Conservation (phyloP, 805 yeast genomes). For the Komagataella phaffii region DNA sequence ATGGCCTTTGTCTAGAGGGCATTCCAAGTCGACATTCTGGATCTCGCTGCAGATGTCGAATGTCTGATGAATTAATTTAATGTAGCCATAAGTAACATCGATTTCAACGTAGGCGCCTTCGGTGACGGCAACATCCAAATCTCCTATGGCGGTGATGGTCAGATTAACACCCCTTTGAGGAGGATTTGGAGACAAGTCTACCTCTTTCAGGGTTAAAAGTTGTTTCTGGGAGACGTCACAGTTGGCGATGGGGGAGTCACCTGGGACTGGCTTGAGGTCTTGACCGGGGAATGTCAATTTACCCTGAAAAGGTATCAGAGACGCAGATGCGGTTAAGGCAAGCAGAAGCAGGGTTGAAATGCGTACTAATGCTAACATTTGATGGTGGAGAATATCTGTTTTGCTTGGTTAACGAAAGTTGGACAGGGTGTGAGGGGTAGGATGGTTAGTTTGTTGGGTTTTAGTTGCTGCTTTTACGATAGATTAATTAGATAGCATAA, state of each 20-base stretch:
- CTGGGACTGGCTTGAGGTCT: conserved; percentile 66
- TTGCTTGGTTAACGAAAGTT: background rate
- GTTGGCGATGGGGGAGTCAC: conserved; percentile 70
- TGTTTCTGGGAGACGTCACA: conserved; percentile 64
- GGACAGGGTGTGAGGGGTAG: background rate
- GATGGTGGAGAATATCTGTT: background rate
- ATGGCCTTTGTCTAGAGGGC: conserved; percentile 68
- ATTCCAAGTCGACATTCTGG: conserved; percentile 67
- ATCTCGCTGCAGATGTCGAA: conserved; percentile 86
- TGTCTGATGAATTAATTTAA: conserved; percentile 78
- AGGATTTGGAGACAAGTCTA: conserved; percentile 71
- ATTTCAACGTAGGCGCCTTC: conserved; percentile 94
- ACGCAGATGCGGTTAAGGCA: background rate
- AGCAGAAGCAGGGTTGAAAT: background rate
- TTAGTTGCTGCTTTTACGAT: background rate
- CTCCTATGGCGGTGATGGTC: conserved; percentile 67
- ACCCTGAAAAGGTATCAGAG: background rate
- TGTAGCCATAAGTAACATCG: conserved; percentile 86
- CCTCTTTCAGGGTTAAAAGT: conserved; percentile 42
- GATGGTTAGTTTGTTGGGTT: background rate
- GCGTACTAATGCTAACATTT: background rate
- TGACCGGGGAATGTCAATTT: background rate
- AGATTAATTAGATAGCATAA: too few relatives aligned
- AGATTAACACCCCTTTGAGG: conserved; percentile 78
- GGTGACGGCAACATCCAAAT: conserved; percentile 34